Conservation (phyloP, 2,329 filamentous ascomycete genomes). For the Colletotrichum navitas region DNA sequence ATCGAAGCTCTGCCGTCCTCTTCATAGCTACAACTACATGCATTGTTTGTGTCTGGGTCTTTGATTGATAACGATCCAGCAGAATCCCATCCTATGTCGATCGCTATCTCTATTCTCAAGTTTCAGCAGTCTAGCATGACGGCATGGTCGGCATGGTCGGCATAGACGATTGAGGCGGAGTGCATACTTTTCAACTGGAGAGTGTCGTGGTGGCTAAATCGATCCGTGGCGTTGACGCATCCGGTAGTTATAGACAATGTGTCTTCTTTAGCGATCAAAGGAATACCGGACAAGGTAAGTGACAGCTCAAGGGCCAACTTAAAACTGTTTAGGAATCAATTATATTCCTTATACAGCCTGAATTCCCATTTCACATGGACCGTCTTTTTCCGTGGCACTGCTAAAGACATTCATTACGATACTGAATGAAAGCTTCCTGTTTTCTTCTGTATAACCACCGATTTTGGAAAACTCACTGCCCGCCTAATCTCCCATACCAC, state of each 20-base stretch:
- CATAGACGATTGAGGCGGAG: neutral
- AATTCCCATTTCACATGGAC: neutral
- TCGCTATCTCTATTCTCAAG: neutral
- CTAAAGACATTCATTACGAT: too few relatives aligned
- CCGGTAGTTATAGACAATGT: constrained; percentile 5
- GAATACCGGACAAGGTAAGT: constrained; percentile 17
- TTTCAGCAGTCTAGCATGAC: neutral
- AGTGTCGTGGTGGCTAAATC: neutral
- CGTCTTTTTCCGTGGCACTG: too few relatives aligned
- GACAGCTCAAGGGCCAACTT: neutral
- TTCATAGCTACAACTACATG: neutral
- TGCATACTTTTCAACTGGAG: neutral
- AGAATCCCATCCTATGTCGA: too few relatives aligned
- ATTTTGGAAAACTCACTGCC: neutral
- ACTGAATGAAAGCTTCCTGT: too few relatives aligned
- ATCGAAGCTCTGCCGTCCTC: neutral
- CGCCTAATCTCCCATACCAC: neutral
- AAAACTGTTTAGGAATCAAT: neutral
- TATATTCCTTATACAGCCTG: neutral
- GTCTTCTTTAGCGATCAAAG: neutral
- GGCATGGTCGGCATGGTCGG: too few relatives aligned
- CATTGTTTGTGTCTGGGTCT: too few relatives aligned
- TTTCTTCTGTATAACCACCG: neutral
- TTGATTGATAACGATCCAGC: neutral
- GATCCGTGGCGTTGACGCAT: constrained; percentile 24